Base-by-base conservation (phyloP, 2,329 filamentous ascomycete genomes). In the Truncatella angustata region DNA sequence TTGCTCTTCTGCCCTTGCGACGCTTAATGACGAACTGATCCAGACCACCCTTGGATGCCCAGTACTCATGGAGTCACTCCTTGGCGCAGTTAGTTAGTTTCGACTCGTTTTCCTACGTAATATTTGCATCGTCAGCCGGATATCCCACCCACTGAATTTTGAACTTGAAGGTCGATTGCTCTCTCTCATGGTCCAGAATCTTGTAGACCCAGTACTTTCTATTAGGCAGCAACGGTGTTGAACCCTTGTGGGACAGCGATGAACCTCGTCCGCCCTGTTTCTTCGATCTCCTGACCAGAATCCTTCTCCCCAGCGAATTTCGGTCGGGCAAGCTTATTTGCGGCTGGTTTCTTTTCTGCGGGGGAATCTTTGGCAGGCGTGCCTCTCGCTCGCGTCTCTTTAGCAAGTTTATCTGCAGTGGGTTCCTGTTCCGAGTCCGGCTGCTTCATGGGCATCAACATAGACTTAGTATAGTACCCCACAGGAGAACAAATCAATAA, bases 111-210 rank as follows among this genome's bases (percentile, higher is more conserved):
- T 69, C 66, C 54, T 57, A 54, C 2, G 64, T 56, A 1, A 65
- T 69, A 51, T 67, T 62, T 18, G 53, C 58, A 12, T 51, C 59
- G n/a, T 53, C 60, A 4, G 57, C 45, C 6, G 65, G 57, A 49
- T 69, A 64, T 2, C 66, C 66, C 1, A 69, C 63, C 66, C 66
- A 69, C 46, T 69, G 66, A 2, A 69, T 60, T 50, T 66, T 60
- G 35, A 67, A 59, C 36, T 62, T 54, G 51, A 67, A 66, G 12
- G 59, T 60, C 2, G 62, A 54, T 14, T 51, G 40, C 24, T 56
- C 60, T 56, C 60, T 66, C 48, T 66, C 56, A 50, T 69, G 64
- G 4, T 54, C 35, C n/a, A 67, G 52, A 21, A 69, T 53, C 28
- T 58, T 61, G 49, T 61, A 67, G 18, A 66, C 60, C 47, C 60